Conservation (phyloP, 345 rosid genomes). For the Salix viminalis region DNA sequence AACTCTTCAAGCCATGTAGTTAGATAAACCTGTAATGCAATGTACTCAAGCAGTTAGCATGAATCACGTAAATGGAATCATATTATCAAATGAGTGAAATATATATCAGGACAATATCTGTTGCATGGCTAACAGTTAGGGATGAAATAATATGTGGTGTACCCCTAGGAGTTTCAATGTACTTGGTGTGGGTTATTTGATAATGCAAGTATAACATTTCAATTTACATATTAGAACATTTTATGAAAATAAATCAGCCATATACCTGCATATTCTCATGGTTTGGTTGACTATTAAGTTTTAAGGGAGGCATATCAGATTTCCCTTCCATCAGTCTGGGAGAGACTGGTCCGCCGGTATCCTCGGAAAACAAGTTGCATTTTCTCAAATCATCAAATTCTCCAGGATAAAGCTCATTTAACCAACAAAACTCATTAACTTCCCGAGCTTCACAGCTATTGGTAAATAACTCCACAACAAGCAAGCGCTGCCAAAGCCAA, state of each 20-base stretch:
- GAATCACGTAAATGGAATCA: neutral
- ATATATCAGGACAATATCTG: neutral
- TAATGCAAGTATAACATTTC: neutral
- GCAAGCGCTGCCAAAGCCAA: conserved; percentile 46
- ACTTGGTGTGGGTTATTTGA: neutral
- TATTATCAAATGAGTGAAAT: neutral
- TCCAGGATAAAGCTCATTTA: conserved; percentile 67
- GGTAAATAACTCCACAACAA: conserved; percentile 48
- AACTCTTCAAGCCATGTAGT: conserved; percentile 82
- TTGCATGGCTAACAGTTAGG: neutral
- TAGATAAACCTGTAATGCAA: conserved; percentile 51
- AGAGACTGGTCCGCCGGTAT: conserved; percentile 37
- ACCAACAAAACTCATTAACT: conserved; percentile 42
- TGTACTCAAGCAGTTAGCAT: neutral
- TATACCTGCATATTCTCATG: conserved; percentile 59
- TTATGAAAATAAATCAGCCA: neutral
- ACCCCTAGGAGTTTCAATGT: neutral
- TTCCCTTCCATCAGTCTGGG: conserved; percentile 44
- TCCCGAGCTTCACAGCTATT: conserved; percentile 43
- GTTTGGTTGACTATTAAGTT: conserved; percentile 36
- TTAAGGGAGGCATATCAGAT: conserved; percentile 25
- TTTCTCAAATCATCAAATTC: conserved; percentile 57
- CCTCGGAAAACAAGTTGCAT: conserved; percentile 49
- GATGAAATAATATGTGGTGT: neutral
- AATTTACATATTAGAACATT: neutral